Base-by-base conservation (phyloP, 148 eudicot species). In the Tetragonia tetragonoides region DNA sequence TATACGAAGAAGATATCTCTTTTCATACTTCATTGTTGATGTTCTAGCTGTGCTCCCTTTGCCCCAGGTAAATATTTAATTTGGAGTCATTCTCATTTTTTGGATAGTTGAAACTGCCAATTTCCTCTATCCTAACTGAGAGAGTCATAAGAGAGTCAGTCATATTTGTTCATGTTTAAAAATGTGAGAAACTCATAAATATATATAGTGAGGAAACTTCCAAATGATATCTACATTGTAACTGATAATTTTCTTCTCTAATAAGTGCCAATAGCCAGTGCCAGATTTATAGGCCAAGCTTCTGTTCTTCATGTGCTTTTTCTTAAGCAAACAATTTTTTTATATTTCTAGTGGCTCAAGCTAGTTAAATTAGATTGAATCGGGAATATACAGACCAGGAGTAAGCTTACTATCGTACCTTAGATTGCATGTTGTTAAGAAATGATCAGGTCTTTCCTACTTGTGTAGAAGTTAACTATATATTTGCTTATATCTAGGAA, bases 1-100 rank as follows among this genome's bases (percentile, higher is more conserved):
- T 44, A 89, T 91, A 68, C 89, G 90, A 23, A 87, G 61, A 75
- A 83, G 84, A 82, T 91, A 91, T 69, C 40, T 91, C 74, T 82
- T 82, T 24, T 83, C 90, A 0, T 87, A 85, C 78, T 91, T 89
- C 78, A 28, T 86, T 20, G 80, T 91, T 18, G 90, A 91, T 53
- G 56, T 91, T 79, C 86, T 91, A 63, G 86, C 95, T 37, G 87
- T 91, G 71, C 86, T 91, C 66, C 95, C 95, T 75, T 82, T 89
- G 47, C 95, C 87, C 12, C 87, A 85, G 85, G 87, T 85, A 28
- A 28, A 28, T 28, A 28, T 28, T 28, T 28, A 1, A 79, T 49
- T 75, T 62, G 23, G 38, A 74, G 12, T 73, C 24, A 42, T 40
- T 6, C 51, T 67, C 41, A 56, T 59, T 7, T 28, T 16, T 66